Evolutionary conservation across 345 rosid genomes (phyloP), one percentile per base, ranked within the genome.

Genomic region (Salix dunnii): DNA sequence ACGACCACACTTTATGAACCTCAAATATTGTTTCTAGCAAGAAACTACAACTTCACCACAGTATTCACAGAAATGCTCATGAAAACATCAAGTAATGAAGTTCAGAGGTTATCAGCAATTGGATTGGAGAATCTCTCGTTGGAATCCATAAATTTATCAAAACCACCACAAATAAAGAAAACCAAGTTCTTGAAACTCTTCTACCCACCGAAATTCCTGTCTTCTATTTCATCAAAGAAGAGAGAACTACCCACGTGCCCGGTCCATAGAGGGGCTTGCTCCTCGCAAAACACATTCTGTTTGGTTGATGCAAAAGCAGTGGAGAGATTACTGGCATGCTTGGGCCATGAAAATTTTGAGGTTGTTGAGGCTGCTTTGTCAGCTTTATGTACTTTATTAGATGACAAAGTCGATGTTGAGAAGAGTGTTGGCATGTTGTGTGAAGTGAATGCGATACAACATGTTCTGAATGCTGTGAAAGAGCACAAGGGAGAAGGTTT

Each of bases 361-460:
- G 97, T 95, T 23, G 91, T 92, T 63, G 97, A 89, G 71, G 90
- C 99, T 81, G 92, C 97, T 75, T 51, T 95, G 38, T 83, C 97
- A 42, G 97, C 97, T 66, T 66, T 95, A 65, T 88, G 90, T 79
- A 95, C 99, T 18, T 85, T 95, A 81, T 74, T 95, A 65, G 96
- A 91, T 76, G 99, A 92, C 79, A 86, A 82, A 58, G 97, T 95
- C n/a, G 93, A 95, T 65, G 86, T 92, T 63, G 88, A 87, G 79
- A 82, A 75, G 82, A 91, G 99, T 70, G 82, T 91, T 78, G 74
- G 51, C 78, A 79, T 91, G 85, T 81, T 92, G 79, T 87, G 81
- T 77, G 90, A 87, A 81, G 80, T 77, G 72, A 89, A 90, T 75
- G 85, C 91, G 7, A 79, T 89, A 35, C 86, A 78, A 21, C 87